Conservation (phyloP, 305 asterid genomes). For the Euphrasia arctica region DNA sequence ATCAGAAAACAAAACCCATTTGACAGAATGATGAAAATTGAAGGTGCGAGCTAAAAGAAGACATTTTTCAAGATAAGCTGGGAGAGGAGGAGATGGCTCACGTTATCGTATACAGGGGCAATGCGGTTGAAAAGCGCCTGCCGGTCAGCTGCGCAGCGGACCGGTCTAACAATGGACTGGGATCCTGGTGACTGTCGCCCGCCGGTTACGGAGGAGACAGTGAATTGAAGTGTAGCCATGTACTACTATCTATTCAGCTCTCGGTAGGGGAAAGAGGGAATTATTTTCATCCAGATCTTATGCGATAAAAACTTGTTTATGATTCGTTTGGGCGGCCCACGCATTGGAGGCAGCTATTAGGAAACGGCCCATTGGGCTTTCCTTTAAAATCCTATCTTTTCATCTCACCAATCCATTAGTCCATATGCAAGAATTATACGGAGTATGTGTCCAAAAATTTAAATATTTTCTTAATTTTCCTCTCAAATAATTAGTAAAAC, state of each 20-base stretch:
- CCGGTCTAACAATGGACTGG: conserved; percentile 33
- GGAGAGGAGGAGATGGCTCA: conserved; percentile 30
- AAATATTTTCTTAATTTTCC: no score
- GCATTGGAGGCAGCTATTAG: no score
- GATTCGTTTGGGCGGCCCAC: not conserved
- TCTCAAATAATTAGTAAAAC: no score
- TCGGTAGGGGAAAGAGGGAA: not conserved
- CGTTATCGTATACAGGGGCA: conserved; percentile 89
- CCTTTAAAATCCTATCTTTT: no score
- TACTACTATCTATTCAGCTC: not conserved
- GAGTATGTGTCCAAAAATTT: no score
- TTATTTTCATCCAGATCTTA: not conserved
- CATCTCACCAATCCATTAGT: no score
- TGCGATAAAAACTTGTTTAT: not conserved
- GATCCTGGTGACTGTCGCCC: conserved; percentile 26
- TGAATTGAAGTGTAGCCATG: conserved; percentile 49
- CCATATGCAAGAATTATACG: no score
- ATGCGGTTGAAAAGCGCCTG: conserved; percentile 73
- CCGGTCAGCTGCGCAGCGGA: conserved; percentile 57
- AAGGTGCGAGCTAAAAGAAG: conserved; percentile 22
- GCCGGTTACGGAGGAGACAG: conserved; percentile 35
- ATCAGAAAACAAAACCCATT: conserved; percentile 17
- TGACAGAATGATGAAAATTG: conserved; percentile 11
- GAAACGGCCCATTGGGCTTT: not conserved
- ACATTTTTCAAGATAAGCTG: conserved; percentile 11